A percentile compares a stretch with the other conserved stretches of the same genome.
Evolutionary conservation across 2,329 filamentous ascomycete genomes (phyloP).

Genomic region (Periconia sp.): DNA sequence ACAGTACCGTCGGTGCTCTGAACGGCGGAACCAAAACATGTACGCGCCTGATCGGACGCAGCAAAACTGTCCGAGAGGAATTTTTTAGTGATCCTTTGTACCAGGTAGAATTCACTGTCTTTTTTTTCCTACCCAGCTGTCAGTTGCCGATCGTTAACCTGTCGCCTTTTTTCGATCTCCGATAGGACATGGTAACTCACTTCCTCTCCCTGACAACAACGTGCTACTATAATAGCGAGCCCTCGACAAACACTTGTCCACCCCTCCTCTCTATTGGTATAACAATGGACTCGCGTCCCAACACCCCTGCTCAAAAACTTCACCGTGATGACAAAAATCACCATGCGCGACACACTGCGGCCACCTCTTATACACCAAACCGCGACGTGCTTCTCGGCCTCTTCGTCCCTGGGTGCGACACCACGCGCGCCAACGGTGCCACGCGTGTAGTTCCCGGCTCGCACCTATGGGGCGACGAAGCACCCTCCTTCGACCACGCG

Average conservation of each 20-base stretch:
- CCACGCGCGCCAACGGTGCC: slow-evolving; percentile 39
- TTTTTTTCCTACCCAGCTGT: no score
- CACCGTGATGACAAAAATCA: slow-evolving; percentile 47
- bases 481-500: slow-evolving; percentile 36
- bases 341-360: slow-evolving; percentile 34
- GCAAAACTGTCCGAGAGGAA: slow-evolving; percentile 39
- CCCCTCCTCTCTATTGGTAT: slow-evolving; percentile 44
- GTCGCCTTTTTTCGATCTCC: background rate
- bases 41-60: slow-evolving; percentile 38
- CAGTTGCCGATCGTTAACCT: no score
- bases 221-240: slow-evolving; percentile 35
- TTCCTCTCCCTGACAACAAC: slow-evolving; percentile 41
- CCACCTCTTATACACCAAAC: slow-evolving; percentile 23
- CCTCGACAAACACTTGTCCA: slow-evolving; percentile 34
- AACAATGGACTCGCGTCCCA: slow-evolving; percentile 40
- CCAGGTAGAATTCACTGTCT: slow-evolving; percentile 14
- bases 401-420: slow-evolving; percentile 43
- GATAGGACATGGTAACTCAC: slow-evolving; percentile 32
- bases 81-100: slow-evolving; percentile 40
- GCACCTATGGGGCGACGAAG: slow-evolving; percentile 44
- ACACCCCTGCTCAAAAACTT: slow-evolving; percentile 35
- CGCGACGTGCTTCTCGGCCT: slow-evolving; percentile 42
- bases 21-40: slow-evolving; percentile 42
- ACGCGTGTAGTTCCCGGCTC: slow-evolving; percentile 43
- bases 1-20: slow-evolving; percentile 27